Percentiles rank a stretch among this genome's conserved stretches.
These are phyloP conservation scores for Phylloporus arenicola DNA, from an alignment of 768 basidiomycete species.

Conservation along the genomic window DNA sequence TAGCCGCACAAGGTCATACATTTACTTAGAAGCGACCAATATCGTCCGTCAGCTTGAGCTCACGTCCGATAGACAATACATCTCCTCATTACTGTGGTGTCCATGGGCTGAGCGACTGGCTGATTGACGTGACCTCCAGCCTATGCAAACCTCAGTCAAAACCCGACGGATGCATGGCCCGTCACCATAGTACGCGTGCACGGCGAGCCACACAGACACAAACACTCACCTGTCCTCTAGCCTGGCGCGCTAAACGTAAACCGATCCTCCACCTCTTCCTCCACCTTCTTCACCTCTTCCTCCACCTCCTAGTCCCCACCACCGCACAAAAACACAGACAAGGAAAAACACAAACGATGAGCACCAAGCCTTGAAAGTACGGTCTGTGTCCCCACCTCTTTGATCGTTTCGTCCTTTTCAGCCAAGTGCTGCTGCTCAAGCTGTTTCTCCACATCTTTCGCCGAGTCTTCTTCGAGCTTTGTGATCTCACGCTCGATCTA, in stretches of 20 bases:
- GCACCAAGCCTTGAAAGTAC: not conserved
- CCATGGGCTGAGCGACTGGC: not conserved
- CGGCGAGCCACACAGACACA: not conserved
- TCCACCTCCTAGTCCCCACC: not conserved
- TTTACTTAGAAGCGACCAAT: not conserved
- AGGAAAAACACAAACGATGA: not conserved
- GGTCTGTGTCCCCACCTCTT: constrained; percentile 7
- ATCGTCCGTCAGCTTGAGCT: not conserved
- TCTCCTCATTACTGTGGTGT: not conserved
- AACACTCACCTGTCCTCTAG: constrained; percentile 7
- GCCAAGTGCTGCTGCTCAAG: constrained; percentile 15
- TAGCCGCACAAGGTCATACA: not conserved
- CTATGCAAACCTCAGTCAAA: not conserved
- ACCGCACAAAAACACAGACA: not conserved
- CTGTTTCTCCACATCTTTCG: constrained; percentile 19
- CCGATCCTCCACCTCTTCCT: not conserved
- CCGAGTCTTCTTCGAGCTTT: constrained; percentile 20
- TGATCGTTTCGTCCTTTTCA: not conserved
- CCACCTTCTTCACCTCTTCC: constrained; percentile 1
- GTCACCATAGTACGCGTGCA: not conserved
- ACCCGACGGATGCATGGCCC: not conserved
- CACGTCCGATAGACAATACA: not conserved
- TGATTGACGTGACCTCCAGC: constrained; percentile 3
- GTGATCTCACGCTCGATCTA: constrained; percentile 22
- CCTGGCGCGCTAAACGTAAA: constrained; percentile 3